Conservation (phyloP, 495 filamentous ascomycete species). For the Evernia prunastri region DNA sequence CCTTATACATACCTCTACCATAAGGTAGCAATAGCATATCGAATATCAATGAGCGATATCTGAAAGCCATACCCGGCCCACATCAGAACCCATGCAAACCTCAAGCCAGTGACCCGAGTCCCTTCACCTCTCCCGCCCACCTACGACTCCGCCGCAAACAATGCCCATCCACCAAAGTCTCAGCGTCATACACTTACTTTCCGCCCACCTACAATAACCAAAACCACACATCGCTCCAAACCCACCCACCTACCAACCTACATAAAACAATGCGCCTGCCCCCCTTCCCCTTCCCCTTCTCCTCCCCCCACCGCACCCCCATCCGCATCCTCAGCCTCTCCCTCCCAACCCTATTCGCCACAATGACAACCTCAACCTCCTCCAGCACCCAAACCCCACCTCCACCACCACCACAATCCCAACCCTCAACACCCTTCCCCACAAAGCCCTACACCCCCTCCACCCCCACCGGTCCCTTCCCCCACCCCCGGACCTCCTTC, state of each 20-base stretch:
- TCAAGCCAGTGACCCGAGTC: neutral
- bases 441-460: slow-evolving; percentile 14
- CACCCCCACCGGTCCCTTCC: slow-evolving; percentile 26
- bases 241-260: neutral
- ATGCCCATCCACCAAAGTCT: slow-evolving; percentile 1
- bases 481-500: slow-evolving; percentile 34
- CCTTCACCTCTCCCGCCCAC: neutral
- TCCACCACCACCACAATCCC: no score
- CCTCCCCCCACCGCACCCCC: neutral
- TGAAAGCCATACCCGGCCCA: neutral
- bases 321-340: slow-evolving; percentile 19
- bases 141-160: neutral
- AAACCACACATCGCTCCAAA: neutral
- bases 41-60: neutral
- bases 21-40: no score
- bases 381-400: neutral
- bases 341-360: slow-evolving; percentile 22
- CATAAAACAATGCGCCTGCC: slow-evolving; percentile 6
- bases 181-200: slow-evolving; percentile 17
- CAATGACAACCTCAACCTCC: slow-evolving; percentile 19
- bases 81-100: neutral
- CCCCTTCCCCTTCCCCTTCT: slow-evolving; percentile 1
- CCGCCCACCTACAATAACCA: neutral
- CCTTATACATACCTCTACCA: neutral
- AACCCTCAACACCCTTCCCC: neutral